Base-by-base conservation (phyloP, 495 filamentous ascomycete genomes). In the Aspergillus panamensis region DNA sequence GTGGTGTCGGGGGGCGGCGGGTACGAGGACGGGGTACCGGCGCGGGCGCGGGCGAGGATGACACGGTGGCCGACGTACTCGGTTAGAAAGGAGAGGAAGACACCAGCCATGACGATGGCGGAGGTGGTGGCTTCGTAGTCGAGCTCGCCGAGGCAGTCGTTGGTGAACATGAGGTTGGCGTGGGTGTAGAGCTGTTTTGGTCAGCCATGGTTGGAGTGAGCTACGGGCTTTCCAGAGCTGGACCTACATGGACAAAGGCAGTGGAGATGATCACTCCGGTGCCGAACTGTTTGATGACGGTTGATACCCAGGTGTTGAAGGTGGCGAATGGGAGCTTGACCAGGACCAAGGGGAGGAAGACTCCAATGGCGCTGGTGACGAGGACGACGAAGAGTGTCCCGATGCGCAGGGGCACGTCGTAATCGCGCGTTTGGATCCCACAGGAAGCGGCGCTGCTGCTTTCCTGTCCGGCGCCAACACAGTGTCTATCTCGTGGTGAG, bases 241-340 rank as follows among this genome's bases (percentile, higher is more conserved):
- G 32, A 58, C 77, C 67, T 55, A 86, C 81, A 64, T 91, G 87
- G 17, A 90, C 71, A 53, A 89, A 88, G 13, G 84, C 86, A 0
- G 87, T 91, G 5, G 87, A 77, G 44, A 90, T 76, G 57, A 91
- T 84, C 19, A 90, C 81, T 2, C 88, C 88, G 0, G 88, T 89
- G 6, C 88, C 87, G 55, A 91, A 90, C 56, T 91, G 87, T 61
- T 87, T 83, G 29, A 88, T 73, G 12, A 68, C 39, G 0, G 66
- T 73, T 48, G 65, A 72, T 8, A 80, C 62, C 16, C 80, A 77
- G 48, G 81, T 79, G 33, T 80, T 72, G 50, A 77, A 58, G 3
- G 58, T 59, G 12, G 61, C 57, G 14, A 63, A 68, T 5, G 67
- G 71, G 3, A 73, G 62, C 30, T 70, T 69, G n/a, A 58, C 53